Percentiles rank a stretch among this genome's conserved stretches.
phyloP scores from a whole-genome alignment of 768 basidiomycete genomes.

The Pulveroboletus ravenelii region DNA sequence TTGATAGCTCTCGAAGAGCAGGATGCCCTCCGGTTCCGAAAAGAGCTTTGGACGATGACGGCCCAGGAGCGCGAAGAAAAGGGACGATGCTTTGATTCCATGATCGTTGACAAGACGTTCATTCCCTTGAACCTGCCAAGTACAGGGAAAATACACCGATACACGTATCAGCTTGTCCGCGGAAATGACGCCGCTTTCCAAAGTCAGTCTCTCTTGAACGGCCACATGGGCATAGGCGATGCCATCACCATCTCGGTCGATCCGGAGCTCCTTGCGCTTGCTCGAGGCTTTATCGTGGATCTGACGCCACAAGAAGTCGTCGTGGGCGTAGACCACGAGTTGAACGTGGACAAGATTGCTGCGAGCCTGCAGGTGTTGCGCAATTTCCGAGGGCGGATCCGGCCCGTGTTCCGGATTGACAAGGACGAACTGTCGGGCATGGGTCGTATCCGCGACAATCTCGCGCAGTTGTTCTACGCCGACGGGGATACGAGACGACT shows the following conservation, averaged over 20 bases:
- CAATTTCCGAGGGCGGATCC: slow-evolving; percentile 8
- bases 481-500: slow-evolving; percentile 66
- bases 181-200: slow-evolving; percentile 13
- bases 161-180: slow-evolving; percentile 70
- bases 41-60: slow-evolving; percentile 91
- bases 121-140: slow-evolving; percentile 15
- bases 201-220: slow-evolving; percentile 52
- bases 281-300: slow-evolving; percentile 76
- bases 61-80: slow-evolving; percentile 72
- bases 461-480: slow-evolving; percentile 82
- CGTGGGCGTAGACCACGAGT: slow-evolving; percentile 77
- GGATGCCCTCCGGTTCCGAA: slow-evolving; percentile 76
- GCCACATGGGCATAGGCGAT: slow-evolving; percentile 76
- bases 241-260: slow-evolving; percentile 85
- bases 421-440: slow-evolving; percentile 91
- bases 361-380: slow-evolving; percentile 32
- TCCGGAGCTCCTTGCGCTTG: slow-evolving; percentile 78
- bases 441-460: slow-evolving; percentile 84
- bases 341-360: slow-evolving; percentile 50
- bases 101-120: slow-evolving; percentile 59
- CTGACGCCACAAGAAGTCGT: slow-evolving; percentile 60
- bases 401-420: slow-evolving; percentile 74
- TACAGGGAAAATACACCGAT: slow-evolving; percentile 65
- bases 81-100: slow-evolving; percentile 80
- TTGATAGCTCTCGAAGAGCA: slow-evolving; percentile 84